A percentile compares a stretch with the other conserved stretches of the same genome.
These are phyloP conservation scores for Diphasiastrum complanatum DNA, from an alignment of 83 land plant species.

Conservation along the genomic window DNA sequence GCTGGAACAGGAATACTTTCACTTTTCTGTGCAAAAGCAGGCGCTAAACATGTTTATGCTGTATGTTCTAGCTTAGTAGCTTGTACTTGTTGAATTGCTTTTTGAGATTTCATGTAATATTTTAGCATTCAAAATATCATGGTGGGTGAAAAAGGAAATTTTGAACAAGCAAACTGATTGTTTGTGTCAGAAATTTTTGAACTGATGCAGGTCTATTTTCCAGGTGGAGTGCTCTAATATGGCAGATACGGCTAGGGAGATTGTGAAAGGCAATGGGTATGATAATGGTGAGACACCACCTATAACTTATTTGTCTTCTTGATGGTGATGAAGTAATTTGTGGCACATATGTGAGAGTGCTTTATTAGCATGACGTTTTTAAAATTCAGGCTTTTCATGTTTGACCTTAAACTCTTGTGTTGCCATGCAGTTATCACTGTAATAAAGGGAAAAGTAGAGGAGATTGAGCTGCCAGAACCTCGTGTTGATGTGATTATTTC, in stretches of 20 bases:
- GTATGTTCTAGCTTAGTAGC: slow-evolving; percentile 42
- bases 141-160: not conserved
- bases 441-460: slow-evolving; percentile 91
- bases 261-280: slow-evolving; percentile 78
- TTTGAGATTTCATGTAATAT: slow-evolving; percentile 10
- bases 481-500: slow-evolving; percentile 91
- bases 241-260: slow-evolving; percentile 91
- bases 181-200: not conserved
- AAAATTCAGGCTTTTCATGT: not conserved
- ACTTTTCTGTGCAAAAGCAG: slow-evolving; percentile 93
- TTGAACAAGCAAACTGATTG: not conserved
- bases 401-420: not conserved
- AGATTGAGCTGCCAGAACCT: slow-evolving; percentile 65
- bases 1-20: slow-evolving; percentile 99
- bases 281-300: slow-evolving; percentile 55
- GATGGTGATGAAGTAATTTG: not conserved
- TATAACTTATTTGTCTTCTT: not conserved
- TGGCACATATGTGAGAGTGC: not conserved
- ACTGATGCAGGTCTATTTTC: not conserved
- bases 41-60: slow-evolving; percentile 96
- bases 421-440: slow-evolving; percentile 75
- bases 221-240: slow-evolving; percentile 97
- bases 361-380: not conserved
- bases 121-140: not conserved
- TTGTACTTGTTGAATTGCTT: slow-evolving; percentile 6